Percentiles rank a stretch among this genome's conserved stretches.
These are phyloP conservation scores for Phytomonas sp. DNA, from an alignment of 208 protist genomes.

Conservation along the genomic window DNA sequence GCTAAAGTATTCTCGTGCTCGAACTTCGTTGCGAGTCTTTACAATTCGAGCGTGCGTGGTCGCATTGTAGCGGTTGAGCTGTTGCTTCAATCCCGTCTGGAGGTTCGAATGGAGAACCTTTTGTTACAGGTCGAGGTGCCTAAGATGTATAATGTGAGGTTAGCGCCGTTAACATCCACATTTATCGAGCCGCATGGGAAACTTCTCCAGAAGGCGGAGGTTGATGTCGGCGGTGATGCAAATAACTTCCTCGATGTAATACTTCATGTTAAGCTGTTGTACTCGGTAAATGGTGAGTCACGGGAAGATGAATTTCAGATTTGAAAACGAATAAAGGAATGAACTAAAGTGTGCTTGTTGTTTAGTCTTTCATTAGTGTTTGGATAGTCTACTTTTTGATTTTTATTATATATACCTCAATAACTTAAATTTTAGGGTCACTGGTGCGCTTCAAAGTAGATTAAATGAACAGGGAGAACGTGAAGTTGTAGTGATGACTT, in stretches of 20 bases:
- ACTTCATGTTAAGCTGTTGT: slow-evolving; percentile 64
- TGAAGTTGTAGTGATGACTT: not conserved
- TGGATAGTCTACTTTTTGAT: not conserved
- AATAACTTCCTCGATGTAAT: slow-evolving; percentile 42
- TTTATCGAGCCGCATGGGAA: slow-evolving; percentile 24
- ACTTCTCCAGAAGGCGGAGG: slow-evolving; percentile 34
- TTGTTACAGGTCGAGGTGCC: slow-evolving; percentile 68
- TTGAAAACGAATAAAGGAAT: slow-evolving; percentile 10
- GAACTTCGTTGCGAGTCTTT: slow-evolving; percentile 42
- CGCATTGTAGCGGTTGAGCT: slow-evolving; percentile 26
- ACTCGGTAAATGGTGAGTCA: slow-evolving; percentile 28
- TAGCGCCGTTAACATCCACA: slow-evolving; percentile 36
- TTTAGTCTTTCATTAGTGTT: slow-evolving; percentile 1
- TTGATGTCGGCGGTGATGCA: slow-evolving; percentile 40
- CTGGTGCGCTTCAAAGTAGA: not conserved
- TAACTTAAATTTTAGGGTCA: not conserved
- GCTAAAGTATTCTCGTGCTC: slow-evolving; percentile 37
- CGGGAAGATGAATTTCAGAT: slow-evolving; percentile 65
- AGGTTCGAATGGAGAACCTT: slow-evolving; percentile 30
- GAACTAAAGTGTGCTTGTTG: slow-evolving; percentile 8
- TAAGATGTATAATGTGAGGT: slow-evolving; percentile 41
- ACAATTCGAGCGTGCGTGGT: slow-evolving; percentile 13
- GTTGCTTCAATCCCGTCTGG: slow-evolving; percentile 26
- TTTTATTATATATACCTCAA: not conserved
- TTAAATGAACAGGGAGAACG: not conserved